These are phyloP conservation scores for Coniosporium apollinis DNA, from an alignment of 495 filamentous ascomycete genomes.

Conservation along the genomic window DNA sequence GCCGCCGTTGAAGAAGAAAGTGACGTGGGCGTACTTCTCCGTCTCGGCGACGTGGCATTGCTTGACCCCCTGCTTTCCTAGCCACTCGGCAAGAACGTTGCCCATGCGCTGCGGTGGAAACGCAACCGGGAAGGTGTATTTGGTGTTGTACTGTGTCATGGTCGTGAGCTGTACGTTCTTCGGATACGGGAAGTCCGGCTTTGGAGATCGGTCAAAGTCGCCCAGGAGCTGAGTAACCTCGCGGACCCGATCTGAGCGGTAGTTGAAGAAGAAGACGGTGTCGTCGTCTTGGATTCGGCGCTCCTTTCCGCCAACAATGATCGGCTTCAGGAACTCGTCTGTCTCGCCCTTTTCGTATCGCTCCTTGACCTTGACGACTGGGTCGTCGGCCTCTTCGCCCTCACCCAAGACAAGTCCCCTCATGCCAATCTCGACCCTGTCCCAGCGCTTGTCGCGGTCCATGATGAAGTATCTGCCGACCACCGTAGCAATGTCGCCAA, in stretches of 20 bases:
- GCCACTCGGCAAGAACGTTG: constrained; percentile 91
- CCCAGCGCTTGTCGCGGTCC: constrained; percentile 99
- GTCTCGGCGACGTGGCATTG: constrained; percentile 97
- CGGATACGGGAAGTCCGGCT: constrained; percentile 85
- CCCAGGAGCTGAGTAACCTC: constrained; percentile 92
- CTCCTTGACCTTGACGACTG: constrained; percentile 70
- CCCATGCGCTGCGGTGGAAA: constrained; percentile 92
- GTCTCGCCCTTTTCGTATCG: constrained; percentile 76
- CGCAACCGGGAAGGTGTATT: constrained; percentile 84
- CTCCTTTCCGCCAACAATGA: constrained; percentile 78
- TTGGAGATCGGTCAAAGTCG: constrained; percentile 74
- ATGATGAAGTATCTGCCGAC: constrained; percentile 96
- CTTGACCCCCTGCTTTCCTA: constrained; percentile 68
- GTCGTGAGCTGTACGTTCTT: constrained; percentile 82
- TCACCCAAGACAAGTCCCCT: constrained; percentile 75
- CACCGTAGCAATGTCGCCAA: constrained; percentile 79
- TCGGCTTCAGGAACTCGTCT: constrained; percentile 97
- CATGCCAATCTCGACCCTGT: constrained; percentile 75
- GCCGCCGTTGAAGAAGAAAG: constrained; percentile 99
- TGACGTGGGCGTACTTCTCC: constrained; percentile 98
- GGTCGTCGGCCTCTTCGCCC: constrained; percentile 69
- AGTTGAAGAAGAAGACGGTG: constrained; percentile 99
- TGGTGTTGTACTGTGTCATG: constrained; percentile 97
- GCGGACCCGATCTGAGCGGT: constrained; percentile 93
- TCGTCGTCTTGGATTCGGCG: constrained; percentile 76